Conservation (phyloP, 73 alveolate species). For the Durusdinium trenchii region DNA sequence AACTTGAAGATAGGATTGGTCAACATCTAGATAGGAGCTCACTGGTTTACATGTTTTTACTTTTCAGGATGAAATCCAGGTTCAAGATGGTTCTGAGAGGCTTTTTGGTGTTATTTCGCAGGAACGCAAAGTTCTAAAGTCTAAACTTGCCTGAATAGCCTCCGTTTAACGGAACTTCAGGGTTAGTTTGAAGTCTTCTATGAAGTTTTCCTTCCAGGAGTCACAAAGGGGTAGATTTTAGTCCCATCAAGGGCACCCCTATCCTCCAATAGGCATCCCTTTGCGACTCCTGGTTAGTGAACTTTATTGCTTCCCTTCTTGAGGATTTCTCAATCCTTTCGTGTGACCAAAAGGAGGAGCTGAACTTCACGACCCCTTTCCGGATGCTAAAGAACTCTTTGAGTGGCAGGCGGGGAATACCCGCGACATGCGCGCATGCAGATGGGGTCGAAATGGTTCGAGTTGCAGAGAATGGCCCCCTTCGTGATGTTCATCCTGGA, state of each 20-base stretch:
- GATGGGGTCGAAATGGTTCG: no score
- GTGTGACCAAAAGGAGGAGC: background rate
- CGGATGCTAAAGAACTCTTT: constrained; percentile 26
- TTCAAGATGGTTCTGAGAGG: background rate
- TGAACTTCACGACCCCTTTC: constrained; percentile 49
- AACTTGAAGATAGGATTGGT: no score
- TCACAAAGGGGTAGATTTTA: background rate
- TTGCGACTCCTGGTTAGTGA: background rate
- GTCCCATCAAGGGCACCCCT: background rate
- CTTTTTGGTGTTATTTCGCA: background rate
- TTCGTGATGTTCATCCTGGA: no score
- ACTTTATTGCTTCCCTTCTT: background rate
- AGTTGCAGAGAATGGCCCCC: no score
- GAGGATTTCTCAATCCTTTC: background rate
- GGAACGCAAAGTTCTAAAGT: background rate
- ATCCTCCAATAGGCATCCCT: background rate
- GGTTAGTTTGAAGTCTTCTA: no score
- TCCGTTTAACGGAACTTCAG: background rate
- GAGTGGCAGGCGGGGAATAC: constrained; percentile 54
- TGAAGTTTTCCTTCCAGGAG: background rate
- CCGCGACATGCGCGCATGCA: no score
- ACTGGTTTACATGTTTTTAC: no score
- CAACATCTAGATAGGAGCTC: no score
- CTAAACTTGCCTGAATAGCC: background rate
- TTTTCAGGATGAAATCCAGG: no score